Conservation (phyloP, 2,329 filamentous ascomycete genomes). For the Grosmannia clavigera region DNA sequence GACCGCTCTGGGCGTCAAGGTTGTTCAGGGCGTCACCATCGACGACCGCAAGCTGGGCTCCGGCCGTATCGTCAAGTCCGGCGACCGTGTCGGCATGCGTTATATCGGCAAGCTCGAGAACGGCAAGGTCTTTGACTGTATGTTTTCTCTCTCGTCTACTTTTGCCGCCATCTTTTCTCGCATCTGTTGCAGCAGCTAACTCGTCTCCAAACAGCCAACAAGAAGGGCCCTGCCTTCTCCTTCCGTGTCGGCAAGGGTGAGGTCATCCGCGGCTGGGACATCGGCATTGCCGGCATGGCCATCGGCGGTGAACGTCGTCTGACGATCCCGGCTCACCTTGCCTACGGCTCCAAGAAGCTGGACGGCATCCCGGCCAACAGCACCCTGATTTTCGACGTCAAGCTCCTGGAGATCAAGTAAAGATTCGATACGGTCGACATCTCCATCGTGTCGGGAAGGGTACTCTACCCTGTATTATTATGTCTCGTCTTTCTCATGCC, state of each 20-base stretch:
- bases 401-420: constrained; percentile 75
- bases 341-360: constrained; percentile 73
- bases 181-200: not conserved
- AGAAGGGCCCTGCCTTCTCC: constrained; percentile 93
- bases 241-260: constrained; percentile 92
- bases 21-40: constrained; percentile 77
- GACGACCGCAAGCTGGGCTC: constrained; percentile 90
- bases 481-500: not conserved
- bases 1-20: constrained; percentile 56
- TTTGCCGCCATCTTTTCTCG: not conserved
- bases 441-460: not conserved
- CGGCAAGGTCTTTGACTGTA: constrained; percentile 90
- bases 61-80: constrained; percentile 77
- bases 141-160: constrained; percentile 24
- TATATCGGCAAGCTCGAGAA: constrained; percentile 96
- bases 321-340: constrained; percentile 74
- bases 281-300: constrained; percentile 84
- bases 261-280: constrained; percentile 98
- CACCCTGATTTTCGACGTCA: constrained; percentile 83
- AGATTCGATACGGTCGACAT: not conserved
- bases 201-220: constrained; percentile 56
- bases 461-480: not conserved
- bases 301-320: constrained; percentile 89
- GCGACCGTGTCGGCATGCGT: constrained; percentile 82
- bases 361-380: constrained; percentile 88